Conservation (phyloP, 257 asterid genomes). For the Solanum peruvianum region DNA sequence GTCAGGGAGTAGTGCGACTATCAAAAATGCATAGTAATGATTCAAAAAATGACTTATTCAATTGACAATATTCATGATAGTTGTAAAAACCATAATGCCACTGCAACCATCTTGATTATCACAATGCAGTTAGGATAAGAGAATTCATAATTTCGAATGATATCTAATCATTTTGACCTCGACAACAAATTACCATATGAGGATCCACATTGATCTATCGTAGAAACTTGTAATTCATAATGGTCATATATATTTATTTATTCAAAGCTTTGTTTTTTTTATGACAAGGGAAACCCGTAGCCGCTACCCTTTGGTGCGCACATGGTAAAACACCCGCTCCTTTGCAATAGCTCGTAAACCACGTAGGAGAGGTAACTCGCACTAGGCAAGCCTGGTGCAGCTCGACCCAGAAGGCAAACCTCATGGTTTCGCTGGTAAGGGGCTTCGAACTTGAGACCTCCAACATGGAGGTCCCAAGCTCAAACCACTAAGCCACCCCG, state of each 20-base stretch:
- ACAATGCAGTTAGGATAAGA: not conserved
- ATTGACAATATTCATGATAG: not conserved
- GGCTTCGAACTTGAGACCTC: too few relatives aligned
- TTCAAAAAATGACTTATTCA: not conserved
- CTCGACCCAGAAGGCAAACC: too few relatives aligned
- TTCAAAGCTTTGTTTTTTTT: not conserved
- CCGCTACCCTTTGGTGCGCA: too few relatives aligned
- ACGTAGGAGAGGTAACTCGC: too few relatives aligned
- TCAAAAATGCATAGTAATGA: not conserved
- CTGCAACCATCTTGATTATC: not conserved
- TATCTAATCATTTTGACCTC: not conserved
- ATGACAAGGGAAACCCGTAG: too few relatives aligned
- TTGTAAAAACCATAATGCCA: not conserved
- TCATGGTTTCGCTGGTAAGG: too few relatives aligned
- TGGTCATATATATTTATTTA: not conserved
- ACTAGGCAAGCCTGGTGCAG: too few relatives aligned
- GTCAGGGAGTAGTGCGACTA: not conserved
- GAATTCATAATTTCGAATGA: not conserved
- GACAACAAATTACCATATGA: not conserved
- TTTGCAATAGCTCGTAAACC: too few relatives aligned
- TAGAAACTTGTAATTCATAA: not conserved
- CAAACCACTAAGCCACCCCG: too few relatives aligned
- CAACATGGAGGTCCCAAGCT: too few relatives aligned
- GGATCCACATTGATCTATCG: not conserved
- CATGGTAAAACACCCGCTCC: too few relatives aligned